Conservation (phyloP, 495 filamentous ascomycete species). For the Xylaria palmicola region DNA sequence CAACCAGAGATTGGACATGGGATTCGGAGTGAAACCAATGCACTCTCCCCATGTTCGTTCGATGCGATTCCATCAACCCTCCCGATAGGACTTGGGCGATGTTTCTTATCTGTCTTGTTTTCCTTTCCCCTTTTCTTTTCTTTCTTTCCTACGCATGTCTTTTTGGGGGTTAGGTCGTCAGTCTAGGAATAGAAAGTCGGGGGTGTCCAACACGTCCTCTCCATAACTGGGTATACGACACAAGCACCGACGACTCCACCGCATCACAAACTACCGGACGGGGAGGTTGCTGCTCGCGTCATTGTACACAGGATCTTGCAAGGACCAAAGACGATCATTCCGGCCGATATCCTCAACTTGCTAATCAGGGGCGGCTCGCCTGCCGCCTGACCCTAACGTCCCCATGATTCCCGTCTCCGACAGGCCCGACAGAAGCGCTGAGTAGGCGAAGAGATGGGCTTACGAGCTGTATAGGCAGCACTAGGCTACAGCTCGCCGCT, state of each 20-base stretch:
- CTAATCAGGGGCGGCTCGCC: no score
- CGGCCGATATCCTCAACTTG: no score
- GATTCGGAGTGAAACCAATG: background rate
- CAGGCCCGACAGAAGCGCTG: no score
- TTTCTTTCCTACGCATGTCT: slow-evolving; percentile 25
- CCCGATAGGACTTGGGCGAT: slow-evolving; percentile 21
- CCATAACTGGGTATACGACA: background rate
- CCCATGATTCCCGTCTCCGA: no score
- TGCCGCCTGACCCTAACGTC: no score
- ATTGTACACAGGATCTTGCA: no score
- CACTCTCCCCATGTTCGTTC: slow-evolving; percentile 19
- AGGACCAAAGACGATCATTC: no score
- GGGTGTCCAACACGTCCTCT: background rate
- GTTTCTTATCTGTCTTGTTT: slow-evolving; percentile 22
- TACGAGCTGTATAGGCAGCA: no score
- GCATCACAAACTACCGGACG: background rate
- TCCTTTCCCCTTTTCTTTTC: slow-evolving; percentile 21
- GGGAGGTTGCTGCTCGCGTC: background rate
- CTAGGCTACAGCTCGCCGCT: no score
- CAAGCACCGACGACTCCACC: background rate
- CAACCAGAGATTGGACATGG: slow-evolving; percentile 23
- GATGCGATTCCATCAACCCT: slow-evolving; percentile 30
- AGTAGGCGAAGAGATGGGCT: no score
- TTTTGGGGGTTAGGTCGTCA: slow-evolving; percentile 1
- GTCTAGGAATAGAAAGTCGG: background rate